Percentiles rank a stretch among this genome's conserved stretches.
phyloP scores from a whole-genome alignment of 305 asterid genomes.

The Solanum hybrid region DNA sequence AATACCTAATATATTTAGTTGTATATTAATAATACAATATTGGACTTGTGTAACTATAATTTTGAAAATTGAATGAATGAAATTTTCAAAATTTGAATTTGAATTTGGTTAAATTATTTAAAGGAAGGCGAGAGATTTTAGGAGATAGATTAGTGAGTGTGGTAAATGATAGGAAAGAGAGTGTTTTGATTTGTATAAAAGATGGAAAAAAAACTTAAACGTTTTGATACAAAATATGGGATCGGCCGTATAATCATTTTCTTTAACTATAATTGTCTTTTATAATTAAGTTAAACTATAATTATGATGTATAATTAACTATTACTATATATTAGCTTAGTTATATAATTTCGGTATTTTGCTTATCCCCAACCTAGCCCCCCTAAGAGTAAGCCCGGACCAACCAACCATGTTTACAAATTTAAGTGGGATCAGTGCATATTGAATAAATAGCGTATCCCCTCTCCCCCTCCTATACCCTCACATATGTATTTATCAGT shows the following conservation, averaged over 20 bases:
- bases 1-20: not conserved
- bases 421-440: not conserved
- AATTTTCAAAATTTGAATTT: no score
- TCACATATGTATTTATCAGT: not conserved
- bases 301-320: not conserved
- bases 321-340: not conserved
- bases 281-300: not conserved
- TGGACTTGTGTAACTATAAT: not conserved
- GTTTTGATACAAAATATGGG: not conserved
- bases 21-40: not conserved
- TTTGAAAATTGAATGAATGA: no score
- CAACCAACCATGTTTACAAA: not conserved
- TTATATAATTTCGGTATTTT: no score
- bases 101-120: not conserved
- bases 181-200: not conserved
- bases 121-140: not conserved
- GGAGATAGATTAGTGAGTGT: not conserved
- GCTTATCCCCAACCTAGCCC: not conserved
- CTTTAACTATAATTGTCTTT: no score
- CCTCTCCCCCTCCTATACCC: not conserved
- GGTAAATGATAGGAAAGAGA: not conserved
- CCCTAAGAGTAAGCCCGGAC: not conserved
- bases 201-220: not conserved
- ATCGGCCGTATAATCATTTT: not conserved
- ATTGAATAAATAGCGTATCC: not conserved